Base-by-base conservation (phyloP, 2,329 filamentous ascomycete species). In the Kalmusia sp. region DNA sequence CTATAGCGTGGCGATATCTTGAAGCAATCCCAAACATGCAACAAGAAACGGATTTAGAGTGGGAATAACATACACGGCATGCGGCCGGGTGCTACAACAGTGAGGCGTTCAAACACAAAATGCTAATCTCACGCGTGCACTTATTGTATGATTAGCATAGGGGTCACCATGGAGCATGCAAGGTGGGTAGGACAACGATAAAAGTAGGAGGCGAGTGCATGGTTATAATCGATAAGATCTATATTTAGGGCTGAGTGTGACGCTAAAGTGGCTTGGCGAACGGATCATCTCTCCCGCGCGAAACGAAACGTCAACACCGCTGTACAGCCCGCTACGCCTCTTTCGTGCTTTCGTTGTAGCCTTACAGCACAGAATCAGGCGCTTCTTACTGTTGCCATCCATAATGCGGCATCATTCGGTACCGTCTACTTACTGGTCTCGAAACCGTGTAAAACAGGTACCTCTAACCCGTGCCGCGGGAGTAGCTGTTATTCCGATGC, bases 391-490 rank as follows among this genome's bases (percentile, higher is more conserved):
- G n/a, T 39, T 14, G 15, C 12, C 25, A 11, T 30, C 24, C 21
- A 9, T 17, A 5, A 22, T n/a, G 7, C 28, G 31, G 31, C n/a
- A 34, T 11, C 9, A 19, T 34, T n/a, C 43, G n/a, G 38, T 19
- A 3, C 19, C 25, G 12, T 27, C 27, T 2, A 15, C 19, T 1
- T 35, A 14, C 37, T 17, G 11, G 38, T 45, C 33, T 49, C 31
- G 38, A 22, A 22, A n/a, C n/a, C 33, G 12, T 30, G n/a, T 14
- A 15, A 31, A 14, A 30, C 51, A 45, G 31, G 28, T 30, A 25
- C 45, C 65, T 62, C 64, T 57, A 55, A 48, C 57, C 66, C 58
- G 60, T 63, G 67, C 65, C 65, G 49, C 63, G 66, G 50, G 46
- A 52, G 57, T 59, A 44, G 58, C 61, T 52, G 51, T 57, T 50